Evolutionary conservation across 352 stramenopile species (phyloP), one percentile per base, ranked within the genome.

Genomic region (Phytophthora melonis): DNA sequence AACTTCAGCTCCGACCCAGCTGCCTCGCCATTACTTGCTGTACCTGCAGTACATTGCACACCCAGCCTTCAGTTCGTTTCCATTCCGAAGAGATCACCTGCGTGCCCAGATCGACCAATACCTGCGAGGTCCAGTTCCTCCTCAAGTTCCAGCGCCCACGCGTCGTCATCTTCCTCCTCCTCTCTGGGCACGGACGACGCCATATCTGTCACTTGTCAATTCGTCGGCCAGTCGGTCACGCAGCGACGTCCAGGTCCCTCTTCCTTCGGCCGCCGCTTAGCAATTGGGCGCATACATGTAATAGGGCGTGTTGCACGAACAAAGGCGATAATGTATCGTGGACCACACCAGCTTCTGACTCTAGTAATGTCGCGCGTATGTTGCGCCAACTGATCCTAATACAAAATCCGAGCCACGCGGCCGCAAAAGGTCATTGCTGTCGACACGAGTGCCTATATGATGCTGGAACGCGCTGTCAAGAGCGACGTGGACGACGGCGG

Each of bases 91-190:
- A 41, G 34, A 41, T 41, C 34, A 41, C 3, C 13, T 14, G 34
- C 10, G 11, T 41, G 34, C 27, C 27, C 27, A 41, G 34, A 41
- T 14, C 11, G 34, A 11, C 34, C 13, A 52, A n/a, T 75, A 86
- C 76, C 72, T 66, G 58, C 65, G 49, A 84, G 68, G 21, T 81
- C 68, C 23, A 94, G 66, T 63, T 94, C 88, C 70, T 90, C 78
- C 68, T 94, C 88, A 11, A 94, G 73, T 69, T 93, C 86, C 14
- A 91, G 69, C 11, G 75, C 83, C 88, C 88, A 94, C 27, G 80
- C 75, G 27, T 83, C 79, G 27, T 91, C 84, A 36, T 90, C 85
- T 14, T 91, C 83, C 10, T 69, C 36, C 3, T 71, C 71, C 18
- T 72, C 54, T 52, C 19, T 47, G 11, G 57, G 16, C 34, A 16